These are phyloP conservation scores for Astraeus odoratus DNA, from an alignment of 768 basidiomycete genomes.

Conservation along the genomic window DNA sequence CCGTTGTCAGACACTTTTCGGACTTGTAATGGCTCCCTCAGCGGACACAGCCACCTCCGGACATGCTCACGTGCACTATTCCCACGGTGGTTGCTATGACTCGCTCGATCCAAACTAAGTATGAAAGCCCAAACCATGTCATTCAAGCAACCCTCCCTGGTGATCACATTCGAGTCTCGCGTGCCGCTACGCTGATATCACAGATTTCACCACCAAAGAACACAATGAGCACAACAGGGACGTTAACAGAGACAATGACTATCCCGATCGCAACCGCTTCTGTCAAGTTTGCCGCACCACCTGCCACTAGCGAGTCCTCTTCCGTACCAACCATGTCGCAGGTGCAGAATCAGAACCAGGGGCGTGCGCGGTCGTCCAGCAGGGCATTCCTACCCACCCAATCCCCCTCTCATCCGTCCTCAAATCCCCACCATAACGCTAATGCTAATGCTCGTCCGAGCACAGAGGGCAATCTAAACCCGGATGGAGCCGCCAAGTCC, in stretches of 20 bases:
- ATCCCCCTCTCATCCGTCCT: background rate
- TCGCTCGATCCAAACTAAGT: conserved; percentile 3
- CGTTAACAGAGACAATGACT: conserved; percentile 5
- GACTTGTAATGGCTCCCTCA: too few species aligned
- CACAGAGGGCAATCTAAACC: conserved; percentile 5
- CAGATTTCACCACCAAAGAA: background rate
- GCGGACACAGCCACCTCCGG: conserved; percentile 4
- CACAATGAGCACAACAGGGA: conserved; percentile 22
- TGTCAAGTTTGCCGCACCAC: conserved; percentile 12
- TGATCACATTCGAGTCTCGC: background rate
- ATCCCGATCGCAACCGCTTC: conserved; percentile 6
- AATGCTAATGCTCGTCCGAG: background rate
- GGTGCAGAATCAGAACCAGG: background rate
- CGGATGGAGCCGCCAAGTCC: conserved; percentile 27
- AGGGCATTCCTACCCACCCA: background rate
- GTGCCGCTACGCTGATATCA: too few species aligned
- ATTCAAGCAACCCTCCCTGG: too few species aligned
- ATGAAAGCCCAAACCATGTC: too few species aligned
- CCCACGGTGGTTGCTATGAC: conserved; percentile 17
- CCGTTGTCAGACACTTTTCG: too few species aligned
- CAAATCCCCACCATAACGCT: background rate
- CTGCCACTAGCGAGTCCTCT: background rate
- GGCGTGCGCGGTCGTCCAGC: conserved; percentile 1
- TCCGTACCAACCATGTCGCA: conserved; percentile 5
- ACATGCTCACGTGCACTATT: conserved; percentile 12